Conservation (phyloP, 805 yeast genomes). For the Saturnispora hagleri region DNA sequence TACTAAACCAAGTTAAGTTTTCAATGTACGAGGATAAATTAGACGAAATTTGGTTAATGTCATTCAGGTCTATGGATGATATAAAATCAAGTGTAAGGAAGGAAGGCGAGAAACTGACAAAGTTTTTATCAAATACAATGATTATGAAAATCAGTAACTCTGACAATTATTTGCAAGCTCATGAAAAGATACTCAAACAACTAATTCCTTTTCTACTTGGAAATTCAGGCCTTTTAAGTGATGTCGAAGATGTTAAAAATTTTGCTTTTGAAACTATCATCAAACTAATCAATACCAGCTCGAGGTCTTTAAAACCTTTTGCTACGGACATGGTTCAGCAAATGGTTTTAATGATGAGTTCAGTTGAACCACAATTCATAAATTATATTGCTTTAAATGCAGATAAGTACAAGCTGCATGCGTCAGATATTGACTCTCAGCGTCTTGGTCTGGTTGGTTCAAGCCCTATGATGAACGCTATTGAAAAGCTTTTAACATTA, state of each 20-base stretch:
- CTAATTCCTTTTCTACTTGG: slow-evolving; percentile 78
- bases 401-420: slow-evolving; percentile 68
- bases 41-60: slow-evolving; percentile 76
- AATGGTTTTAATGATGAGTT: slow-evolving; percentile 64
- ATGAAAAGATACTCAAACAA: slow-evolving; percentile 37
- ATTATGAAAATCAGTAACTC: slow-evolving; percentile 48
- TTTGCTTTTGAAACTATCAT: slow-evolving; percentile 73
- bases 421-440: slow-evolving; percentile 66
- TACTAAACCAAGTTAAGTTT: slow-evolving; percentile 52
- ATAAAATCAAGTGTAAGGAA: slow-evolving; percentile 86
- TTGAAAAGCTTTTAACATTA: slow-evolving; percentile 58
- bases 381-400: slow-evolving; percentile 85
- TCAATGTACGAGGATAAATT: slow-evolving; percentile 42
- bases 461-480: slow-evolving; percentile 85
- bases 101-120: slow-evolving; percentile 65
- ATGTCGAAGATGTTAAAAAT: slow-evolving; percentile 72
- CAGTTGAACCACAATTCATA: slow-evolving; percentile 83
- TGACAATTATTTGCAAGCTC: slow-evolving; percentile 30
- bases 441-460: slow-evolving; percentile 63
- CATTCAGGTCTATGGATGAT: slow-evolving; percentile 86
- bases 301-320: slow-evolving; percentile 52
- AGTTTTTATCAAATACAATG: slow-evolving; percentile 53
- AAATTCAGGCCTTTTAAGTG: slow-evolving; percentile 67
- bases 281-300: slow-evolving; percentile 57
- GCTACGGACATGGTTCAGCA: slow-evolving; percentile 62